Evolutionary conservation across 495 filamentous ascomycete species (phyloP).

Genomic region (Penicillium coffeae): DNA sequence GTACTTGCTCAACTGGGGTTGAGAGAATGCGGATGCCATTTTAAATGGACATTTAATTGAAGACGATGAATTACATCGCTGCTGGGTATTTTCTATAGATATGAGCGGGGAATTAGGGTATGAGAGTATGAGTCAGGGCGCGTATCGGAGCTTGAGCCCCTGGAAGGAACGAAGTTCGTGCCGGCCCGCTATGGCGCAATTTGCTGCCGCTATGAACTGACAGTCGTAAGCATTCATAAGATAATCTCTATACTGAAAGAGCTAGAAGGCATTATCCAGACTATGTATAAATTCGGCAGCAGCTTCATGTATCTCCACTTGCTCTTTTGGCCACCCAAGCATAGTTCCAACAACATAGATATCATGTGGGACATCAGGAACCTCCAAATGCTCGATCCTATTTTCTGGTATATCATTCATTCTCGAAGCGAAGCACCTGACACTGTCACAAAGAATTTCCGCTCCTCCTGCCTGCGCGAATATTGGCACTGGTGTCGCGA

Average conservation of each 20-base stretch:
- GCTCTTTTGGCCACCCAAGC: conserved; percentile 26
- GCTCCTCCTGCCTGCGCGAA: conserved; percentile 28
- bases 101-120: too few relatives aligned
- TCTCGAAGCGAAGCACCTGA: conserved; percentile 18
- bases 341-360: conserved; percentile 22
- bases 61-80: too few relatives aligned
- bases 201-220: too few relatives aligned
- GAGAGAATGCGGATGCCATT: conserved; percentile 18
- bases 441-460: conserved; percentile 33
- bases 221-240: too few relatives aligned
- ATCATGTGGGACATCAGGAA: conserved; percentile 30
- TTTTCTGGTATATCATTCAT: conserved; percentile 20
- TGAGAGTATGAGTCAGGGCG: not conserved
- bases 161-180: not conserved
- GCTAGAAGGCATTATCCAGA: not conserved
- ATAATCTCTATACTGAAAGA: not conserved
- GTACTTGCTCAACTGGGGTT: conserved; percentile 20
- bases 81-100: too few relatives aligned
- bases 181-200: too few relatives aligned
- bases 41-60: too few relatives aligned
- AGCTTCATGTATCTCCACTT: conserved; percentile 16
- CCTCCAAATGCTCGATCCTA: conserved; percentile 21
- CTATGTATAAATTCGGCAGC: conserved; percentile 25
- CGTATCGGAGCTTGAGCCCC: not conserved
- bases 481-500: conserved; percentile 27